Evolutionary conservation across 306 rosid species (phyloP).

Genomic region (Cucurbita maxima): DNA sequence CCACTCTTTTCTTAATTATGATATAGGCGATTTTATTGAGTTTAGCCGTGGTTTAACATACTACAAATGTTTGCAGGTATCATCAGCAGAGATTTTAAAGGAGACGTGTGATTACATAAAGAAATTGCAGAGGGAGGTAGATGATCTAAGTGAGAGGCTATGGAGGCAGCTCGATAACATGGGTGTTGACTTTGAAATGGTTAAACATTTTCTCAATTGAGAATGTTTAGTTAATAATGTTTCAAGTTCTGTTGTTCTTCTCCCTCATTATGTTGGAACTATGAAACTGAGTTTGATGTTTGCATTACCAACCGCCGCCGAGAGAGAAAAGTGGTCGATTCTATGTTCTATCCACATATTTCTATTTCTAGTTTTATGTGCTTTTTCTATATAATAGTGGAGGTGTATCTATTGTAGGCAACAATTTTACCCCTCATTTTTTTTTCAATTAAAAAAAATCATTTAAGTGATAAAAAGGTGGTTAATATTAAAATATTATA

Average conservation of each 20-base stretch:
- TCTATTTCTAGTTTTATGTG: not conserved
- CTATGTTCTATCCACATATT: not conserved
- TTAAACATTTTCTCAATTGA: not conserved
- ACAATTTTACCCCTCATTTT: not conserved
- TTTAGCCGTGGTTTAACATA: not conserved
- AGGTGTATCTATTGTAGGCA: not conserved
- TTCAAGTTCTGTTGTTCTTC: no score
- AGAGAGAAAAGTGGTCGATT: not conserved
- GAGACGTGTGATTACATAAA: constrained; percentile 30
- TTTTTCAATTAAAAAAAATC: not conserved
- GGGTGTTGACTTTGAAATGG: constrained; percentile 6
- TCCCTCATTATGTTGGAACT: not conserved
- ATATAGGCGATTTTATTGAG: not conserved
- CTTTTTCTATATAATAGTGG: not conserved
- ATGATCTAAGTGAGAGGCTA: constrained; percentile 22
- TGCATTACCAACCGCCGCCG: not conserved
- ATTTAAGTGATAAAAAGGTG: no score
- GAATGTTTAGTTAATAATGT: no score
- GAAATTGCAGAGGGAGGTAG: constrained; percentile 24
- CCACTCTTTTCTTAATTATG: not conserved
- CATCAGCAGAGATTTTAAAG: constrained; percentile 14
- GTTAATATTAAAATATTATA: no score
- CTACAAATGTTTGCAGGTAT: constrained; percentile 1
- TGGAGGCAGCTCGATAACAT: constrained; percentile 19
- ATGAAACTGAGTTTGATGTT: not conserved